phyloP scores from a whole-genome alignment of 1,139 yeast genomes.

The Candida sp. region DNA sequence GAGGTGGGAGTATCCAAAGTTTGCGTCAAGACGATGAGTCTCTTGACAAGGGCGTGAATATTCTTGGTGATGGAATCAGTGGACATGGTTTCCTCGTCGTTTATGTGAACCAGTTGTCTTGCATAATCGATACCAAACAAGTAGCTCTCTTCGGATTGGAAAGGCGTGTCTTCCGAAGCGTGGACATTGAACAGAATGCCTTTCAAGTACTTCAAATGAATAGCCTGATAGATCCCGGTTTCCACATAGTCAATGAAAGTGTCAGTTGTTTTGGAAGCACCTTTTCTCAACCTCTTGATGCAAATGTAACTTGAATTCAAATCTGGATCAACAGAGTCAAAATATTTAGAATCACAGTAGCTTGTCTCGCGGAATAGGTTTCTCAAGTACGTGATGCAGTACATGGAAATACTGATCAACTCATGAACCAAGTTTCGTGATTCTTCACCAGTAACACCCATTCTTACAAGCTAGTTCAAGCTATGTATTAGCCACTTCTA shows the following conservation, averaged over 20 bases:
- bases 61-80: constrained; percentile 29
- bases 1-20: constrained; percentile 52
- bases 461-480: neutral
- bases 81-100: constrained; percentile 16
- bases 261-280: constrained; percentile 28
- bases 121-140: constrained; percentile 49
- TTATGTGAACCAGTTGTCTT: constrained; percentile 7
- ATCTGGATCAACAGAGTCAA: constrained; percentile 25
- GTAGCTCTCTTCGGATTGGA: constrained; percentile 49
- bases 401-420: constrained; percentile 49
- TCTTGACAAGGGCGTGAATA: constrained; percentile 35
- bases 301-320: constrained; percentile 30
- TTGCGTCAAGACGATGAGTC: constrained; percentile 57
- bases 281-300: constrained; percentile 49
- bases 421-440: constrained; percentile 46
- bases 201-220: constrained; percentile 41
- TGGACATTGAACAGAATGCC: constrained; percentile 48
- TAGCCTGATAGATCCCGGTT: constrained; percentile 47
- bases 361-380: constrained; percentile 53
- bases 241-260: constrained; percentile 54
- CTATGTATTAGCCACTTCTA: no score
- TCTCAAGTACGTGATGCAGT: constrained; percentile 55
- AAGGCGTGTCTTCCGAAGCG: constrained; percentile 38
- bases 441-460: constrained; percentile 25
- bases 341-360: constrained; percentile 47